A percentile compares a stretch with the other conserved stretches of the same genome.
phyloP scores from a whole-genome alignment of 2,329 filamentous ascomycete species.

The Cytospora schulzeri region DNA sequence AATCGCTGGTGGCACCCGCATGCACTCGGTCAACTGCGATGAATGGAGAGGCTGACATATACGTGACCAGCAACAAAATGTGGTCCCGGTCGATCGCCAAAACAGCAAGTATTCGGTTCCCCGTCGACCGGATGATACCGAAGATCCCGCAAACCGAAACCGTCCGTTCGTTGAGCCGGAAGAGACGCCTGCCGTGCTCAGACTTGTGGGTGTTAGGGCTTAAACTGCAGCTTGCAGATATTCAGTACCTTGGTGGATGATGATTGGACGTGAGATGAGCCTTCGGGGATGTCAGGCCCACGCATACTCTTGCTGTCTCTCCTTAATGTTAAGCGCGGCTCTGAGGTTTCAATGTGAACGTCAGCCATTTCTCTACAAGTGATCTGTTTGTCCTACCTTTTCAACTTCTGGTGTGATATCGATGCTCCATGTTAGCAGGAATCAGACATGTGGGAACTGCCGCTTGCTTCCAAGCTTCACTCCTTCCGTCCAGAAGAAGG shows the following conservation, averaged over 20 bases:
- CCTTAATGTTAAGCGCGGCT: no score
- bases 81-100: slow-evolving; percentile 14
- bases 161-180: slow-evolving; percentile 17
- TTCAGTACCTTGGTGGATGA: background rate
- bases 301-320: no score
- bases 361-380: no score
- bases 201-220: slow-evolving; percentile 12
- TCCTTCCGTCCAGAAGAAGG: no score
- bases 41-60: background rate
- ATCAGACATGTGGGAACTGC: no score
- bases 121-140: slow-evolving; percentile 14
- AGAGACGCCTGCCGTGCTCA: slow-evolving; percentile 13
- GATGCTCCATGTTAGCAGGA: no score
- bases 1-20: background rate
- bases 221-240: background rate
- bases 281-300: no score
- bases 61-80: slow-evolving; percentile 19
- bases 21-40: background rate
- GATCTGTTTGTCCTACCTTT: no score
- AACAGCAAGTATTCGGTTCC: background rate
- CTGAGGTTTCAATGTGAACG: no score
- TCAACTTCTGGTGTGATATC: no score
- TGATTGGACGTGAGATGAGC: background rate
- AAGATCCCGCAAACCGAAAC: slow-evolving; percentile 12
- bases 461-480: no score